Base-by-base conservation (phyloP, 1,284 basidiomycete genomes). In the Fomes fomentarius region DNA sequence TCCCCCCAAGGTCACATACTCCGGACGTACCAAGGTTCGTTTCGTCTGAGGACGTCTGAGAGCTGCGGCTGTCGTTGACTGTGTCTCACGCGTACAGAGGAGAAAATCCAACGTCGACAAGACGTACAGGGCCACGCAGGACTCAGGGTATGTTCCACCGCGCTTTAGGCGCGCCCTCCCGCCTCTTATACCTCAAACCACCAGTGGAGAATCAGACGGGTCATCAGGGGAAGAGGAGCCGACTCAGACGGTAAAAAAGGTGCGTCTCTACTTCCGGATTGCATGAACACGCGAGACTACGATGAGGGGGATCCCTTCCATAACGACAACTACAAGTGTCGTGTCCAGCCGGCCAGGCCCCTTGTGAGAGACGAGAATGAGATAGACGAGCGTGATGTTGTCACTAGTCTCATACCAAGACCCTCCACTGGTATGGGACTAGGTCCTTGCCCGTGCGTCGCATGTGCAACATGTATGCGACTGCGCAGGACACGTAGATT, bases 1-100 rank as follows among this genome's bases (percentile, higher is more conserved):
- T 17, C 42, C 53, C 11, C 70, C 70, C 39, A 77, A 75, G 61
- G 66, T 72, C 51, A 78, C 73, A 9, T 77, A 79, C 64, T 62
- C 71, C 49, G 71, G 71, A 50, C 71, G 71, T 61, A 66, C 71
- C 60, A 80, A 78, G 75, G 78, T 76, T 28, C 12, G 52, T 59
- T 11, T 19, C 30, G n/a, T 30, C 12, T 9, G 14, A 33, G 17
- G 33, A 28, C 45, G 17, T 35, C 2, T 7, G 26, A 21, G 38
- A n/a, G 22, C 17, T 44, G 22, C 21, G 7, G 15, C 31, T 4
- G 25, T 35, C 21, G 19, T 34, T 48, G 26, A 53, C 33, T 50
- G 56, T 48, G 57, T 54, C 30, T 24, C 31, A 25, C 52, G 25
- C 48, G 53, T 34, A 44, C n/a, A 63, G 54, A 57, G 50, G 45